Conservation (phyloP, 1,139 yeast species). For the Zhuliangozyma blackwelliae region DNA sequence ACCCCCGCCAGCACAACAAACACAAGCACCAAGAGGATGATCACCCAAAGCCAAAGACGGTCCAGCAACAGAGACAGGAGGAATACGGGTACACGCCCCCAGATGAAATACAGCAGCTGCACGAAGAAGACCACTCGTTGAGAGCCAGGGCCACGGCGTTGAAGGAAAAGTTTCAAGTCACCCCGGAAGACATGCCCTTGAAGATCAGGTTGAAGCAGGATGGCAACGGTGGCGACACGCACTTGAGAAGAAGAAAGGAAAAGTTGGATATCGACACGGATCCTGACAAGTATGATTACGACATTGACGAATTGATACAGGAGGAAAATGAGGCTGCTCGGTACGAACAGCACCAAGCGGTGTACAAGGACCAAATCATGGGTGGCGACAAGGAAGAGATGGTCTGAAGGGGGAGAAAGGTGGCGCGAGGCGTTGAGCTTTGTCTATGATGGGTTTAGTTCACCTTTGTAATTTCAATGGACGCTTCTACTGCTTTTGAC, state of each 20-base stretch:
- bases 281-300: constrained; percentile 33
- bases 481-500: no score
- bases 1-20: constrained; percentile 8
- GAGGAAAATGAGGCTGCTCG: constrained; percentile 23
- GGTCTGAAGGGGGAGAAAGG: constrained; percentile 16
- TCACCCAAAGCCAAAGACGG: neutral
- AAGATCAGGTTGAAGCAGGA: constrained; percentile 26
- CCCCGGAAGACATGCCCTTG: constrained; percentile 38
- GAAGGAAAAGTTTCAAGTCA: constrained; percentile 29
- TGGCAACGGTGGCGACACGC: constrained; percentile 8
- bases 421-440: no score
- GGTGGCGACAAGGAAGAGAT: constrained; percentile 30
- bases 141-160: constrained; percentile 24
- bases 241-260: constrained; percentile 24
- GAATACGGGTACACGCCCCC: constrained; percentile 38
- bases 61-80: constrained; percentile 2
- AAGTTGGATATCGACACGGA: constrained; percentile 29
- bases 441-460: no score
- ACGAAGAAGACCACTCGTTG: constrained; percentile 11
- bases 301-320: constrained; percentile 27
- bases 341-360: constrained; percentile 19
- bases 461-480: no score
- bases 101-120: constrained; percentile 23
- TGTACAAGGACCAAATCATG: constrained; percentile 22
- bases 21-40: constrained; percentile 6